These are phyloP conservation scores for Pyrenula massariospora DNA, from an alignment of 495 filamentous ascomycete species.

Conservation along the genomic window DNA sequence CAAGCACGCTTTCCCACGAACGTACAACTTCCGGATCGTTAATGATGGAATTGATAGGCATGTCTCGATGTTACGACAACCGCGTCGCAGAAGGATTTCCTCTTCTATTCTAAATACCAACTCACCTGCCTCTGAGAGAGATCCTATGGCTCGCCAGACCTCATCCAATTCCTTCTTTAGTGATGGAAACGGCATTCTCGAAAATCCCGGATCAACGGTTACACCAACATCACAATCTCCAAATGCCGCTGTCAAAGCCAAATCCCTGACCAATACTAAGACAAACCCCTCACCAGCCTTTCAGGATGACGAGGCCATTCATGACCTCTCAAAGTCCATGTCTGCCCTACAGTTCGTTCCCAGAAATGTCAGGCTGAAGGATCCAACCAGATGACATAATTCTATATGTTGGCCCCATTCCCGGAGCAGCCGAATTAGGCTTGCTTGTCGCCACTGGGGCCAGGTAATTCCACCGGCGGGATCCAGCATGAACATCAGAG, in stretches of 20 bases:
- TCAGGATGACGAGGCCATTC: conserved; percentile 48
- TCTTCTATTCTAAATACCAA: conserved; percentile 20
- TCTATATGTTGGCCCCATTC: neutral
- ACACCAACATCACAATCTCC: conserved; percentile 1
- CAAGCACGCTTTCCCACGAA: conserved; percentile 87
- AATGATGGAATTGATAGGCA: conserved; percentile 80
- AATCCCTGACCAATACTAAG: conserved; percentile 1
- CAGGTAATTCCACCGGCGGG: neutral
- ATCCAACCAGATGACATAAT: neutral
- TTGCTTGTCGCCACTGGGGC: neutral
- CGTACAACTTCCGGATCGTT: conserved; percentile 83
- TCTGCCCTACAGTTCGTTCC: conserved; percentile 75
- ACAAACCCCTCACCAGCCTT: neutral
- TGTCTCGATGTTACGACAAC: conserved; percentile 58
- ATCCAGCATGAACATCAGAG: no score
- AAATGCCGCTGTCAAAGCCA: neutral
- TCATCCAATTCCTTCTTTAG: neutral
- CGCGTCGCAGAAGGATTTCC: conserved; percentile 37
- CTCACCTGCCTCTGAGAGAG: conserved; percentile 24
- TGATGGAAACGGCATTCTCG: neutral
- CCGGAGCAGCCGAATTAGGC: neutral
- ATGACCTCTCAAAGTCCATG: conserved; percentile 68
- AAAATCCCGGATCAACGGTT: neutral
- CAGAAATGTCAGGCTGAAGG: conserved; percentile 38
- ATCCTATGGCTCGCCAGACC: conserved; percentile 3